Evolutionary conservation across 2,329 filamentous ascomycete genomes (phyloP).

Genomic region (Fusarium agapanthi): DNA sequence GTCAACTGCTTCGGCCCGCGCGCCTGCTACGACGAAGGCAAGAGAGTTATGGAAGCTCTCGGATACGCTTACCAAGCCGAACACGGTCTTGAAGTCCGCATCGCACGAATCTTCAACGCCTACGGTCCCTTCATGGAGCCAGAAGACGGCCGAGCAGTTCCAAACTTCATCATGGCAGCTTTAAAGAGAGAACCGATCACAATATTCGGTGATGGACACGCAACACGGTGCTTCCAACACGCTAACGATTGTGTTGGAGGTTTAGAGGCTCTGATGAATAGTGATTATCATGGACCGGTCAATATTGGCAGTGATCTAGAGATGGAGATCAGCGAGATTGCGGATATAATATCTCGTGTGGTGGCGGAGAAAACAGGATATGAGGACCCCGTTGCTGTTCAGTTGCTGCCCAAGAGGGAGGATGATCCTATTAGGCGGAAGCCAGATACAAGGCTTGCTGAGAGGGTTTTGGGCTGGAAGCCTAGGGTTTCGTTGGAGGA

Average conservation of each 20-base stretch:
- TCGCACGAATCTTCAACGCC: conserved; percentile 35
- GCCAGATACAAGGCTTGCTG: conserved; percentile 24
- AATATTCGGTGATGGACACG: conserved; percentile 29
- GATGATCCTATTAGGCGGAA: conserved; percentile 28
- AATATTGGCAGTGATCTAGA: conserved; percentile 34
- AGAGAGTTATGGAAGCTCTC: conserved; percentile 50
- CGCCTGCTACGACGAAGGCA: conserved; percentile 54
- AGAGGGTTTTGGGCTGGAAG: conserved; percentile 17
- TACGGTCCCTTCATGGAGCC: conserved; percentile 27
- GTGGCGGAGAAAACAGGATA: conserved; percentile 21
- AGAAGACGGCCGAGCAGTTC: conserved; percentile 24
- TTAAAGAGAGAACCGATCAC: conserved; percentile 21
- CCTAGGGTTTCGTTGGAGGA: conserved; percentile 20
- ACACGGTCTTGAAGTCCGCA: conserved; percentile 34
- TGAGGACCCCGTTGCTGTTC: conserved; percentile 1
- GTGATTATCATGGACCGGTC: conserved; percentile 18
- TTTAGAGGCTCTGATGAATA: conserved; percentile 27
- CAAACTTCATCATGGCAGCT: conserved; percentile 34
- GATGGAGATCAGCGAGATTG: conserved; percentile 26
- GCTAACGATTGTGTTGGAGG: conserved; percentile 21
- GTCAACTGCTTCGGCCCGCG: conserved; percentile 53
- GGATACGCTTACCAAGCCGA: conserved; percentile 42
- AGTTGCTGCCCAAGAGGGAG: conserved; percentile 19
- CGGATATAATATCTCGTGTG: conserved; percentile 16
- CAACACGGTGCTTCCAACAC: conserved; percentile 29